Conservation (phyloP, 768 basidiomycete species). For the Mycena polygramma region DNA sequence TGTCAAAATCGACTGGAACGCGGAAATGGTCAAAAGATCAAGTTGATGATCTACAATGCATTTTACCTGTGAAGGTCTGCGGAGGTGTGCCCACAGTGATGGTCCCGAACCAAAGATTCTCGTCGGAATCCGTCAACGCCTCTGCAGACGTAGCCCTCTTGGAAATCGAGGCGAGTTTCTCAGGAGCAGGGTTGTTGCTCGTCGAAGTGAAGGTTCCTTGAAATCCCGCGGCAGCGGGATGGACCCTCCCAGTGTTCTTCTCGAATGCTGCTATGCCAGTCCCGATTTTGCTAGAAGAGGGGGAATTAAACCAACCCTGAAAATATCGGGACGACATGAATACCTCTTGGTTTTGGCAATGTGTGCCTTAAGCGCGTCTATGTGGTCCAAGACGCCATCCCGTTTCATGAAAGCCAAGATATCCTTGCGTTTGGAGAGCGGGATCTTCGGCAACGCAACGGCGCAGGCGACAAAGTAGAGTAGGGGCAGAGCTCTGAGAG, state of each 20-base stretch:
- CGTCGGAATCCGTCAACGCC: constrained; percentile 28
- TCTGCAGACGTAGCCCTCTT: constrained; percentile 22
- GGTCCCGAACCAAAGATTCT: constrained; percentile 34
- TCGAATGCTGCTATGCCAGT: constrained; percentile 22
- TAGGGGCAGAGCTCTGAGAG: constrained; percentile 20
- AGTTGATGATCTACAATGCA: no score
- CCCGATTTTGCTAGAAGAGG: constrained; percentile 24
- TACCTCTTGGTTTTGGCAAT: constrained; percentile 30
- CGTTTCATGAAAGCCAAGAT: constrained; percentile 28
- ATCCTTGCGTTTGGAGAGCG: constrained; percentile 33
- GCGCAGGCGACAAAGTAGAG: constrained; percentile 27
- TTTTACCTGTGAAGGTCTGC: constrained; percentile 54
- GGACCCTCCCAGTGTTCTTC: constrained; percentile 26
- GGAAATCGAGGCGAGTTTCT: constrained; percentile 25
- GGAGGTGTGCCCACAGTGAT: constrained; percentile 62
- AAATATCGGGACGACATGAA: neutral
- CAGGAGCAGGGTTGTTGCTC: constrained; percentile 21
- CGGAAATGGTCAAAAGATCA: neutral
- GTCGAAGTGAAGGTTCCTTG: constrained; percentile 23
- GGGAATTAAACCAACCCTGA: neutral
- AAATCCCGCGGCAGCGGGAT: constrained; percentile 23
- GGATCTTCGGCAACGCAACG: constrained; percentile 33
- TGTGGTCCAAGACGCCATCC: constrained; percentile 29
- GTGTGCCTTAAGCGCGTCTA: constrained; percentile 24
- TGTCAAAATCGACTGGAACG: constrained; percentile 63